phyloP scores from a whole-genome alignment of 768 basidiomycete genomes.

The Suillus sp. region DNA sequence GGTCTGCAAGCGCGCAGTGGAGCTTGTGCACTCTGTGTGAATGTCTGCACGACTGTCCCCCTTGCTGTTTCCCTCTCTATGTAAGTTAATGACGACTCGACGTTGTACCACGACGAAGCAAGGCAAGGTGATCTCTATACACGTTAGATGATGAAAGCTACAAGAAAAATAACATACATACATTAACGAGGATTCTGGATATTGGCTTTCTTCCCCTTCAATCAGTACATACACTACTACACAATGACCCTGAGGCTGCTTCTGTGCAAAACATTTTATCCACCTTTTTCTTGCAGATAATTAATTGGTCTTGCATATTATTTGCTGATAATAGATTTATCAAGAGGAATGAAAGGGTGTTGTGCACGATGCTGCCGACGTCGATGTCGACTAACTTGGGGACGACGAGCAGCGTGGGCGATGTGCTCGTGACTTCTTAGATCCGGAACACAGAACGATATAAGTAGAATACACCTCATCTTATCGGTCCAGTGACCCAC shows the following conservation, averaged over 20 bases:
- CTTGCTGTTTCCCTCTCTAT: background rate
- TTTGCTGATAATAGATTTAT: background rate
- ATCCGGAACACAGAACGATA: slow-evolving; percentile 2
- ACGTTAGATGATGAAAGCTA: background rate
- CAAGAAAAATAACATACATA: background rate
- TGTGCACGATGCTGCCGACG: background rate
- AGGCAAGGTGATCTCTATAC: background rate
- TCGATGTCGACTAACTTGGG: background rate
- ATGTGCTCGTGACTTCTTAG: background rate
- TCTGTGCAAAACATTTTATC: background rate
- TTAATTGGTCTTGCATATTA: background rate
- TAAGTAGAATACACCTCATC: background rate
- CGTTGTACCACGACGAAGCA: background rate
- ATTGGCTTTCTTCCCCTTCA: background rate
- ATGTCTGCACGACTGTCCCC: background rate
- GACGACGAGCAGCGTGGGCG: background rate
- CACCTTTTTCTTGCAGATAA: slow-evolving; percentile 3
- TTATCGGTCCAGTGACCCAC: background rate
- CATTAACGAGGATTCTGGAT: slow-evolving; percentile 1
- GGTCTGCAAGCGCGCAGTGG: slow-evolving; percentile 69
- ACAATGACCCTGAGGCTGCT: background rate
- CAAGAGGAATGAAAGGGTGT: background rate
- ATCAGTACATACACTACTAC: slow-evolving; percentile 2
- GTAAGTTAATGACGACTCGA: background rate
- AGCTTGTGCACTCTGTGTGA: slow-evolving; percentile 57